Percentiles rank a stretch among this genome's conserved stretches.
phyloP scores from a whole-genome alignment of 78 protist genomes.

The Abeoforma whisleri region DNA sequence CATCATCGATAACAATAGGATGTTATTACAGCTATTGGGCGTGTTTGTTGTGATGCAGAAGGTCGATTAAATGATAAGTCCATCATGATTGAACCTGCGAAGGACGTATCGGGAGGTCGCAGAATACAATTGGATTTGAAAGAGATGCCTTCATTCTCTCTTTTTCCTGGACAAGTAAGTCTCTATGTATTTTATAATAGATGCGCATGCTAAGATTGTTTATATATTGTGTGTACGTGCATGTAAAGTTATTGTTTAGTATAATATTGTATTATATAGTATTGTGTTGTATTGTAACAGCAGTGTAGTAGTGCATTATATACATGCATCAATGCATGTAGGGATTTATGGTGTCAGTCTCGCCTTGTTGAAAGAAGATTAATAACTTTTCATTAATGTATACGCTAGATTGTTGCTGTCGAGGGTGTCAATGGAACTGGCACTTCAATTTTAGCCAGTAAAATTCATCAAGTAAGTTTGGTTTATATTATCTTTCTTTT shows the following conservation, averaged over 20 bases:
- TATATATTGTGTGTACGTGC: not conserved
- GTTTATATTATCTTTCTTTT: too few species aligned
- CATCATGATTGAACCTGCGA: conserved; percentile 3
- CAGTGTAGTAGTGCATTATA: not conserved
- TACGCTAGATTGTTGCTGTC: conserved; percentile 29
- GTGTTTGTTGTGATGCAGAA: conserved; percentile 33
- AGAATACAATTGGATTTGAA: conserved; percentile 6
- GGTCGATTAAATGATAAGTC: conserved; percentile 31
- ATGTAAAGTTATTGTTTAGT: not conserved
- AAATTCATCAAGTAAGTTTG: not conserved
- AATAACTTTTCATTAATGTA: not conserved
- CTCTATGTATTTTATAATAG: not conserved
- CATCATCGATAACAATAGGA: not conserved
- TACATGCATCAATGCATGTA: not conserved
- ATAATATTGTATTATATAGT: not conserved
- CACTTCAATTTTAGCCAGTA: not conserved
- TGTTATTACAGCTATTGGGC: conserved; percentile 7
- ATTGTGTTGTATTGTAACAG: not conserved
- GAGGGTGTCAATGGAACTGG: conserved; percentile 39
- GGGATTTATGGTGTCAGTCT: not conserved
- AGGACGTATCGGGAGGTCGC: conserved; percentile 16
- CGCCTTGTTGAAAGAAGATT: not conserved
- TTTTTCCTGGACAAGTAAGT: conserved; percentile 37
- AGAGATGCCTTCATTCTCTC: conserved; percentile 6
- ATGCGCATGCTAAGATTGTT: not conserved